Conservation (phyloP, 1,284 basidiomycete species). For the Lentinula novae-zelandiae region DNA sequence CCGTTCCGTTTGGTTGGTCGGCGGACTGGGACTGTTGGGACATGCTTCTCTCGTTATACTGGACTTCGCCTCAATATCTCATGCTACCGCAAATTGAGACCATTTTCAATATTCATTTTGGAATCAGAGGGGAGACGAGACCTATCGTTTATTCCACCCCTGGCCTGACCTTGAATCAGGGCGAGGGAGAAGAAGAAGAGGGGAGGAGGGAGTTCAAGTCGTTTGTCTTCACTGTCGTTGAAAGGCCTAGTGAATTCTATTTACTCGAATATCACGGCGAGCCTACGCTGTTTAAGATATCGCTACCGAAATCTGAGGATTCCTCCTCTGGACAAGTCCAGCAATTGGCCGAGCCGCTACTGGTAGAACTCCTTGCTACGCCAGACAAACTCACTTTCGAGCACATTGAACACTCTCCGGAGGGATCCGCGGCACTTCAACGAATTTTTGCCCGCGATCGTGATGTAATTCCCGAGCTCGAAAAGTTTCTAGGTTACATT, state of each 20-base stretch:
- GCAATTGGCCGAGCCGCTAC: neutral
- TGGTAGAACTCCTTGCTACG: constrained; percentile 10
- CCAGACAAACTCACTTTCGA: constrained; percentile 14
- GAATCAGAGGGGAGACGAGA: constrained; percentile 27
- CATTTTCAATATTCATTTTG: constrained; percentile 30
- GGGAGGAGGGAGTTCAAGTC: neutral
- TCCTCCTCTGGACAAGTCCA: neutral
- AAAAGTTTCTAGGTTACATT: constrained; percentile 27
- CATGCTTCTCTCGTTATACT: constrained; percentile 30
- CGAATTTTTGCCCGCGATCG: constrained; percentile 29
- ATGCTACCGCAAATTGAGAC: constrained; percentile 34
- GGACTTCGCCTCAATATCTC: constrained; percentile 29
- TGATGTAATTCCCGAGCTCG: constrained; percentile 27
- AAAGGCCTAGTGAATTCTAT: neutral
- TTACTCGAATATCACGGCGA: neutral
- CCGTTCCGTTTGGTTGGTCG: constrained; percentile 29
- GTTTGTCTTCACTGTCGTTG: constrained; percentile 18
- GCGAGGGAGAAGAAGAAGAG: neutral
- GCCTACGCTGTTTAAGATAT: neutral
- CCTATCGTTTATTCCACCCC: constrained; percentile 27
- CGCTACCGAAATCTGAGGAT: neutral
- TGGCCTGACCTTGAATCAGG: neutral
- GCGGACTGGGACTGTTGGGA: constrained; percentile 29
- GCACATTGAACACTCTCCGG: constrained; percentile 19
- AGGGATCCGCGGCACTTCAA: constrained; percentile 23